Evolutionary conservation across 352 stramenopile species (phyloP).

Genomic region (Pythium angustatum): DNA sequence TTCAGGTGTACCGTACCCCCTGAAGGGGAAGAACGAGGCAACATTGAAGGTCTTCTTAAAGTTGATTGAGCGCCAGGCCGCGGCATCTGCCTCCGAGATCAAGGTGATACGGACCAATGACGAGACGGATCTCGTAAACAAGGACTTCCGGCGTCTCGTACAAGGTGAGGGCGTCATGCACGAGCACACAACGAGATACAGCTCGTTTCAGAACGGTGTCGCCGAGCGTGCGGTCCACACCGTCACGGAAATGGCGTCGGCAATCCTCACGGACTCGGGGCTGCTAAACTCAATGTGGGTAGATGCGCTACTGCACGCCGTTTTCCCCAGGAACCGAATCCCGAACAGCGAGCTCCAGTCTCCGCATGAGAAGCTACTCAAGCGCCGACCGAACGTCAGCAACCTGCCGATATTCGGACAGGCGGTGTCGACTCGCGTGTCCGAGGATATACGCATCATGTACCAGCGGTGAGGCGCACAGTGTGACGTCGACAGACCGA

Average conservation of each 20-base stretch:
- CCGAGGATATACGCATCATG: conserved; percentile 4
- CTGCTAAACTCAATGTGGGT: conserved; percentile 8
- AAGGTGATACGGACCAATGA: conserved; percentile 27
- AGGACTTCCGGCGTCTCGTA: conserved; percentile 14
- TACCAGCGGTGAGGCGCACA: not conserved
- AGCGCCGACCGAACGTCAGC: not conserved
- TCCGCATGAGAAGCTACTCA: conserved; percentile 8
- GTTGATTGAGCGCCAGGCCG: conserved; percentile 12
- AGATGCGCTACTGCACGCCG: conserved; percentile 7
- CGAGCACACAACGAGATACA: conserved; percentile 21
- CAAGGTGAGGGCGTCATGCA: conserved; percentile 22
- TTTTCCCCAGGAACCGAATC: conserved; percentile 10
- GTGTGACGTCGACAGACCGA: not conserved
- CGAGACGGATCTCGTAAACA: conserved; percentile 30
- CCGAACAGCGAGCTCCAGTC: not conserved
- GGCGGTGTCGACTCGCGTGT: not conserved
- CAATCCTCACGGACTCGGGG: conserved; percentile 23
- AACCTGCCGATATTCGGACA: conserved; percentile 18
- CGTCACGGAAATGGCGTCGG: conserved; percentile 25
- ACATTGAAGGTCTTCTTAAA: conserved; percentile 1
- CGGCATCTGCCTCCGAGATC: conserved; percentile 2
- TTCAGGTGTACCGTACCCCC: conserved; percentile 1
- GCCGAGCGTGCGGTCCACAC: conserved; percentile 27
- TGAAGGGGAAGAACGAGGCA: conserved; percentile 11
- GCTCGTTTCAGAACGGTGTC: conserved; percentile 29